Evolutionary conservation across 1,139 yeast species (phyloP).

Genomic region (Taphrina communis): DNA sequence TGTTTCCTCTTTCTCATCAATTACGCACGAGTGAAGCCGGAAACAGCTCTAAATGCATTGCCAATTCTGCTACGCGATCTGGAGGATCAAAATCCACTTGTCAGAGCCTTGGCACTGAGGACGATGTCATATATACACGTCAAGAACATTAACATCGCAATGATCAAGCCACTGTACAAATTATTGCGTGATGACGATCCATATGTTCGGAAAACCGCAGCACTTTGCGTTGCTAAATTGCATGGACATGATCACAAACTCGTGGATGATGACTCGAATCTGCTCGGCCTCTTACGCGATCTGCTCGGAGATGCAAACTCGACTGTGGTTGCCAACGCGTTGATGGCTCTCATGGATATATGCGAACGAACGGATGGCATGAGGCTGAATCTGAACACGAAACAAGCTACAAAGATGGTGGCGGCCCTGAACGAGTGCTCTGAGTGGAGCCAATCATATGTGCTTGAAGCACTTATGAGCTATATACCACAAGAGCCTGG

Average conservation of each 20-base stretch:
- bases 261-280: slow-evolving; percentile 53
- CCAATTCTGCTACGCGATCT: slow-evolving; percentile 64
- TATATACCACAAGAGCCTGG: slow-evolving; percentile 72
- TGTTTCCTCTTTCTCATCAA: slow-evolving; percentile 61
- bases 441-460: slow-evolving; percentile 81
- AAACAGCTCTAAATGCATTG: slow-evolving; percentile 49
- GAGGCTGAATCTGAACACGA: slow-evolving; percentile 62
- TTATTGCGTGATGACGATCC: slow-evolving; percentile 63
- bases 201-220: slow-evolving; percentile 70
- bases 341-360: slow-evolving; percentile 70
- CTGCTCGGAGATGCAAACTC: slow-evolving; percentile 63
- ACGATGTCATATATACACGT: slow-evolving; percentile 68
- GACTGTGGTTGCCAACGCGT: slow-evolving; percentile 71
- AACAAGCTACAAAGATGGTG: slow-evolving; percentile 63
- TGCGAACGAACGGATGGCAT: slow-evolving; percentile 63
- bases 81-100: slow-evolving; percentile 54
- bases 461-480: slow-evolving; percentile 70
- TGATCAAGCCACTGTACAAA: slow-evolving; percentile 53
- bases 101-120: slow-evolving; percentile 65
- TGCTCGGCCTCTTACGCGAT: slow-evolving; percentile 57
- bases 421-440: slow-evolving; percentile 61
- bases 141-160: slow-evolving; percentile 60
- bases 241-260: slow-evolving; percentile 63
- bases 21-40: slow-evolving; percentile 66
- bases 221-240: slow-evolving; percentile 70